Base-by-base conservation (phyloP, 2,329 filamentous ascomycete genomes). In the Apiospora rasikravindrae region DNA sequence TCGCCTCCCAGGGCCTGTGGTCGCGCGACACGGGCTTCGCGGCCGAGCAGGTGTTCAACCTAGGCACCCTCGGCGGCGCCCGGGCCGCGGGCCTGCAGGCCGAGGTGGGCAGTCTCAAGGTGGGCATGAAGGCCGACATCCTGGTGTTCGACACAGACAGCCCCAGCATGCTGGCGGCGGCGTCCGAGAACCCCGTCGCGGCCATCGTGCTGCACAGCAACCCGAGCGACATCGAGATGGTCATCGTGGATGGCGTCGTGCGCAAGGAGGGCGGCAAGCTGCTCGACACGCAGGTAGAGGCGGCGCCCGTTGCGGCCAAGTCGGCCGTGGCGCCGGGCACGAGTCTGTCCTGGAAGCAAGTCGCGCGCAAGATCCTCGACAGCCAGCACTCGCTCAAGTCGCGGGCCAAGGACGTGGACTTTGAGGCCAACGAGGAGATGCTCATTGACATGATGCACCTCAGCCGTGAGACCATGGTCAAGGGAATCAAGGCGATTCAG, bases 1-100 rank as follows among this genome's bases (percentile, higher is more conserved):
- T 83, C 37, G 64, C 77, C 19, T 70, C 76, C 7, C 8, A 75
- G 13, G 76, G 76, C 0, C 74, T 77, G 67, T 76, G 78, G 45
- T 78, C 78, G 1, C 71, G 70, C 4, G 76, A 74, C 67, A 72
- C 80, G 0, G 80, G 78, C 33, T 76, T 81, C 42, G 79, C 78
- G 0, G 82, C 82, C 0, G 81, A 84, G 64, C 81, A 86, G 51
- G 85, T 81, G 2, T 88, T 86, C 76, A 87, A 88, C 73, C 81
- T 88, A 7, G 86, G 80, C 0, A 88, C 86, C 0, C 81, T 88
- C n/a, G 78, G 80, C 1, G 85, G 85, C 0, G 86, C 86, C 0
- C 77, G 81, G 71, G 84, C 85, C 0, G 77, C 83, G 4, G 80
- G 83, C 1, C 80, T 87, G 81, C 80, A 81, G 26, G 76, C 81